These are phyloP conservation scores for Aspergillus amoenus DNA, from an alignment of 2,329 filamentous ascomycete genomes.

Conservation along the genomic window DNA sequence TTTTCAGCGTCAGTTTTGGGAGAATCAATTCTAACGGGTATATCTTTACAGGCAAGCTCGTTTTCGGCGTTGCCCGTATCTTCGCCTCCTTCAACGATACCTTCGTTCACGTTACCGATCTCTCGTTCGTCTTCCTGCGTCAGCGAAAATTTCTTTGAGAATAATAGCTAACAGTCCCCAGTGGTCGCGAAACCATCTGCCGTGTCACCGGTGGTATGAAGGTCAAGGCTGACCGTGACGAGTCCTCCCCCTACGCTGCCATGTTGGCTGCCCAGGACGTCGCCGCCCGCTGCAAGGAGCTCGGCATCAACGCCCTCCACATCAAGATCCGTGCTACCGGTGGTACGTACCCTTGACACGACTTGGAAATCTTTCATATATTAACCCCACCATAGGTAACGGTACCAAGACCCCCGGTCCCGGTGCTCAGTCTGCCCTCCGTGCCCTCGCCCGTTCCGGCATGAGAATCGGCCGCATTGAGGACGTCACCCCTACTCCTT, in stretches of 20 bases:
- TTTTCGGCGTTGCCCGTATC: constrained; percentile 97
- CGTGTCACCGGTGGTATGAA: constrained; percentile 99
- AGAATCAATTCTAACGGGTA: constrained; percentile 8
- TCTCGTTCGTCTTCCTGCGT: constrained; percentile 61
- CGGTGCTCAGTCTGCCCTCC: constrained; percentile 98
- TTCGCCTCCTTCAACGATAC: constrained; percentile 94
- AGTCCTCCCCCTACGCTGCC: constrained; percentile 99
- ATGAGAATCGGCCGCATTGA: constrained; percentile 99
- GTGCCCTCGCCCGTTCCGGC: constrained; percentile 95
- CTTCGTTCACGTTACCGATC: constrained; percentile 99
- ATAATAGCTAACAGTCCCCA: constrained; percentile 43
- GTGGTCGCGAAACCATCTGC: constrained; percentile 99
- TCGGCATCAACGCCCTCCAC: constrained; percentile 93
- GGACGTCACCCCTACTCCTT: constrained; percentile 98
- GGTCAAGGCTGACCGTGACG: constrained; percentile 99
- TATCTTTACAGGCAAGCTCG: constrained; percentile 72
- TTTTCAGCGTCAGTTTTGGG: neutral
- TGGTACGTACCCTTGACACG: constrained; percentile 58
- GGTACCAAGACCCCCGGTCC: constrained; percentile 99
- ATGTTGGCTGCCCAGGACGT: constrained; percentile 99
- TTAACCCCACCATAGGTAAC: constrained; percentile 64
- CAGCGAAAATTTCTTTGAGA: neutral
- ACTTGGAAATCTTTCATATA: neutral
- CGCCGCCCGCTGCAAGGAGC: constrained; percentile 83
- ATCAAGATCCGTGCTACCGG: constrained; percentile 99